phyloP scores from a whole-genome alignment of 495 filamentous ascomycete genomes.

The Parathielavia appendiculata region DNA sequence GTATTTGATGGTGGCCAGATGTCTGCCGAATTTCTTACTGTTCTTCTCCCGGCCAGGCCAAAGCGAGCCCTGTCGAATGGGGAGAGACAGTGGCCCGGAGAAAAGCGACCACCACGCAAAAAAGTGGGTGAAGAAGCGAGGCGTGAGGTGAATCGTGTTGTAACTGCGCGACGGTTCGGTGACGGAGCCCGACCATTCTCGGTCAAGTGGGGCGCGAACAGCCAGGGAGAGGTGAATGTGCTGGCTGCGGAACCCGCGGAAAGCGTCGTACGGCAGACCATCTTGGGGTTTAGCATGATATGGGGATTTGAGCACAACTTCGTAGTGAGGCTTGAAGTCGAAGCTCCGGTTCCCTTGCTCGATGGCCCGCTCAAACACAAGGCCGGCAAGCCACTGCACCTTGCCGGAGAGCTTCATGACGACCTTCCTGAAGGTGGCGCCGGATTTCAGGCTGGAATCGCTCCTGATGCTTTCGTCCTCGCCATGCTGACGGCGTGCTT shows the following conservation, averaged over 20 bases:
- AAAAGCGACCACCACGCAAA: slow-evolving; percentile 98
- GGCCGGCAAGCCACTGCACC: slow-evolving; percentile 81
- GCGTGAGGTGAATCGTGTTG: slow-evolving; percentile 88
- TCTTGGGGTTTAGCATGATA: slow-evolving; percentile 57
- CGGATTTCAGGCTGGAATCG: slow-evolving; percentile 61
- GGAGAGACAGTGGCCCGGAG: slow-evolving; percentile 88
- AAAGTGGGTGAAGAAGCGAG: slow-evolving; percentile 96
- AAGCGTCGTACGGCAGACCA: slow-evolving; percentile 75
- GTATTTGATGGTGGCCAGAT: slow-evolving; percentile 96
- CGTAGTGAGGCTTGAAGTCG: slow-evolving; percentile 85
- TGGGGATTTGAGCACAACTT: slow-evolving; percentile 79
- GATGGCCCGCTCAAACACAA: slow-evolving; percentile 85
- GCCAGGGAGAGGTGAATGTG: slow-evolving; percentile 93
- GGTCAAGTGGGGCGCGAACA: slow-evolving; percentile 72
- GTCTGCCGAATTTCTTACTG: slow-evolving; percentile 96
- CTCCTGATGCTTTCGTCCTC: slow-evolving; percentile 61
- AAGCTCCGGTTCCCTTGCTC: slow-evolving; percentile 63
- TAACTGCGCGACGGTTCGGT: slow-evolving; percentile 75
- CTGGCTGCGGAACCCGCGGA: slow-evolving; percentile 86
- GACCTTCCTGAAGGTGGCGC: slow-evolving; percentile 89
- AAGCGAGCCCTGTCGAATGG: slow-evolving; percentile 82
- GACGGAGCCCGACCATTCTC: slow-evolving; percentile 73
- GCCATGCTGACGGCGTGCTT: slow-evolving; percentile 50
- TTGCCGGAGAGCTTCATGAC: slow-evolving; percentile 97
- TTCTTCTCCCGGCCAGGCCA: slow-evolving; percentile 92